Base-by-base conservation (phyloP, 305 asterid species). In the Lippia alba region DNA sequence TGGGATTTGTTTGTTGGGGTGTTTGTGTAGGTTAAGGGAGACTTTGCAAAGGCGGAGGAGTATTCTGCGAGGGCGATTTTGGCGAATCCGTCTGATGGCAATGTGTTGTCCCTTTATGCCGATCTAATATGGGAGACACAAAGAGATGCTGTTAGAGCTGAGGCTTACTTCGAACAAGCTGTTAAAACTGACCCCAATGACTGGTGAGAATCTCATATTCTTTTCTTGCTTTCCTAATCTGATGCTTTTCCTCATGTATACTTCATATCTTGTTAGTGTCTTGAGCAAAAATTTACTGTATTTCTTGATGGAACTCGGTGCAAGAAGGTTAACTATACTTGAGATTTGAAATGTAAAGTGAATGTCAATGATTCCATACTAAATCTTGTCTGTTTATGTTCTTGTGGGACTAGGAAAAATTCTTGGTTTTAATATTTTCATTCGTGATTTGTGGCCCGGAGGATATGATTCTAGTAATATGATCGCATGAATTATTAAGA, bases 51-150 rank as follows among this genome's bases (percentile, higher is more conserved):
- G 74, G 97, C 98, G 30, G 97, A 87, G 77, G 98, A 93, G 81
- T 93, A 87, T 61, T 91, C 91, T 61, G 97, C 84, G 17, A 82
- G 98, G 69, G 98, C 97, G 39, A 86, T 93, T 74, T 61, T 93
- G 75, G 96, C 92, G 0, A 83, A 87, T 18, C 94, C 97, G 7
- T 70, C 56, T 10, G 97, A 93, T 76, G 97, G 88, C 4, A 74
- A 75, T 80, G 94, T 86, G 34, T 53, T 93, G 16, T 87, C 97
- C n/a, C 90, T 91, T 11, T 93, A 91, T 66, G 98, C 96, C 53
- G 96, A 88, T 79, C 79, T 93, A 59, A 91, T 93, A 40, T 93
- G 98, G 98, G 83, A 86, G 67, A 86, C 91, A 0, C 92, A 87
- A 0, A 80, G 79, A 67, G 96, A 93, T 78, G 88, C 90, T 30